Percentiles rank a stretch among this genome's conserved stretches.
Evolutionary conservation across 805 yeast genomes (phyloP).

Genomic region (Candida insectalens): DNA sequence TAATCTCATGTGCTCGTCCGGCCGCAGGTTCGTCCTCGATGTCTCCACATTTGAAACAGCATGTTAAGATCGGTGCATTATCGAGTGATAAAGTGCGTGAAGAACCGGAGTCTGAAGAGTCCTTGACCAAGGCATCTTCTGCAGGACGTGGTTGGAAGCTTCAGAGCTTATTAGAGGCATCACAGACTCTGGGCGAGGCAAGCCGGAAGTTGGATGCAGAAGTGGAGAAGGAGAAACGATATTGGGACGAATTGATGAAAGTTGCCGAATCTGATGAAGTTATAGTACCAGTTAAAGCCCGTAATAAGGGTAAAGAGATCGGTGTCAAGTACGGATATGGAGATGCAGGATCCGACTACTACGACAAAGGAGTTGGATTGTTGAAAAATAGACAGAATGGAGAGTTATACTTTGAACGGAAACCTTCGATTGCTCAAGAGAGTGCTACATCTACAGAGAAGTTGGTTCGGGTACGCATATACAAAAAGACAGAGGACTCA

Average conservation of each 20-base stretch:
- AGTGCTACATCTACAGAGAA: slow-evolving; percentile 27
- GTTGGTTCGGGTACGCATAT: slow-evolving; percentile 50
- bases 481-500: slow-evolving; percentile 8
- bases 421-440: slow-evolving; percentile 13
- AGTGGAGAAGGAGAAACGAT: slow-evolving; percentile 49
- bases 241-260: slow-evolving; percentile 48
- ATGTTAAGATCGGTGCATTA: slow-evolving; percentile 68
- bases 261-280: slow-evolving; percentile 46
- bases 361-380: slow-evolving; percentile 68
- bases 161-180: slow-evolving; percentile 51
- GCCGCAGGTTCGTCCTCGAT: slow-evolving; percentile 81
- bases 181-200: slow-evolving; percentile 40
- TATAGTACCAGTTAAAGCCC: slow-evolving; percentile 56
- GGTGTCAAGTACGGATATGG: slow-evolving; percentile 88
- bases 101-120: slow-evolving; percentile 9
- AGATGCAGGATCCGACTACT: slow-evolving; percentile 76
- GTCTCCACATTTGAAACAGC: slow-evolving; percentile 72
- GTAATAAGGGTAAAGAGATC: slow-evolving; percentile 28
- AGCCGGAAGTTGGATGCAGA: slow-evolving; percentile 43
- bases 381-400: slow-evolving; percentile 42
- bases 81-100: slow-evolving; percentile 34
- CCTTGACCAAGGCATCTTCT: slow-evolving; percentile 20
- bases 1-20: slow-evolving; percentile 74
- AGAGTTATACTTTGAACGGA: slow-evolving; percentile 27
- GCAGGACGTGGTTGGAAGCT: slow-evolving; percentile 81